Percentiles rank a stretch among this genome's conserved stretches.
Conservation (phyloP, 495 filamentous ascomycete species). For the Talaromyces trachyspermus region DNA sequence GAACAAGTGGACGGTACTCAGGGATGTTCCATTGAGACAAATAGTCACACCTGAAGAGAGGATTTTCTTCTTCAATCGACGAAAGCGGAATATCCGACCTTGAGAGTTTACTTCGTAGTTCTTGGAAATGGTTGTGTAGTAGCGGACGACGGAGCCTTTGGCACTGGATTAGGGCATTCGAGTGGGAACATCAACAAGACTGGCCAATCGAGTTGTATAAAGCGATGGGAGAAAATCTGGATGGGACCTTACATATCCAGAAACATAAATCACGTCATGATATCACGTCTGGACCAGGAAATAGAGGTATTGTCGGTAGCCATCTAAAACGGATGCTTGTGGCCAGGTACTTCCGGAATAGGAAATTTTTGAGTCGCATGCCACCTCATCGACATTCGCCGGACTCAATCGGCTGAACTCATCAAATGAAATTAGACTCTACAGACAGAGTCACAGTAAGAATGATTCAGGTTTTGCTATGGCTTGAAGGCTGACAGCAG, state of each 20-base stretch:
- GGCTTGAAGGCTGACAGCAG: too few species aligned
- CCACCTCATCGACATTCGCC: not conserved
- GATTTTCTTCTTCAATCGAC: not conserved
- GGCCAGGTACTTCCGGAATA: slow-evolving; percentile 6
- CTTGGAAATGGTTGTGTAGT: not conserved
- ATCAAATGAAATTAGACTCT: not conserved
- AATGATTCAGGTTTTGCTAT: too few species aligned
- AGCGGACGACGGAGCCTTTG: slow-evolving; percentile 2
- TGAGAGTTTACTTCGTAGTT: too few species aligned
- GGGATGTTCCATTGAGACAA: not conserved
- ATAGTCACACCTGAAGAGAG: not conserved
- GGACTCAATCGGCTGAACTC: not conserved
- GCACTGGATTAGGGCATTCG: not conserved
- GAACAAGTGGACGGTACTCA: not conserved
- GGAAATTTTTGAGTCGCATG: slow-evolving; percentile 1
- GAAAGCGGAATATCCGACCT: not conserved
- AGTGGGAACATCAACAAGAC: not conserved
- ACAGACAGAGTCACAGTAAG: not conserved
- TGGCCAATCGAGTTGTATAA: not conserved
- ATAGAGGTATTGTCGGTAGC: too few species aligned
- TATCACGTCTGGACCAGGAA: too few species aligned
- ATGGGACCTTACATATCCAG: slow-evolving; percentile 7
- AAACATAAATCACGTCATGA: slow-evolving; percentile 1
- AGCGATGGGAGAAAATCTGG: not conserved
- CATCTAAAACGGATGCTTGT: not conserved